These are phyloP conservation scores for Alternaria ventricosa DNA, from an alignment of 2,329 filamentous ascomycete species.

Conservation along the genomic window DNA sequence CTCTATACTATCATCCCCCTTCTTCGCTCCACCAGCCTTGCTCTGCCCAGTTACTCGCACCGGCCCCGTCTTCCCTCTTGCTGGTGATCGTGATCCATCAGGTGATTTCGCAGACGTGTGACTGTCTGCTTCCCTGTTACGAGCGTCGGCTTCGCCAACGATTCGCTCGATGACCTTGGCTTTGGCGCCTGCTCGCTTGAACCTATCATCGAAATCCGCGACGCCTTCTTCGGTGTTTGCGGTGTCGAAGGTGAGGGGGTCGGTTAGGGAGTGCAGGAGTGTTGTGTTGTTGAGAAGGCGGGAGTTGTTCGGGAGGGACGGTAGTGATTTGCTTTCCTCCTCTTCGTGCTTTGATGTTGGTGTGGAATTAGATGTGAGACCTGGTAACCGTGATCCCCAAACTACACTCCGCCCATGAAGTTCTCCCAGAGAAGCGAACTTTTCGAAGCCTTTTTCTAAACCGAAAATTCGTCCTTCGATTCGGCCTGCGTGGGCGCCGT, in stretches of 20 bases:
- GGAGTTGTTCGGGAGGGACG: constrained; percentile 58
- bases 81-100: constrained; percentile 38
- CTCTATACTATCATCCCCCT: constrained; percentile 42
- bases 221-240: constrained; percentile 89
- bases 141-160: constrained; percentile 50
- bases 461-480: constrained; percentile 91
- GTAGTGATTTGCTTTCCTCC: constrained; percentile 42
- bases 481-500: constrained; percentile 78
- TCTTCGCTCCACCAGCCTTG: constrained; percentile 19
- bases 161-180: constrained; percentile 83
- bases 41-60: constrained; percentile 22
- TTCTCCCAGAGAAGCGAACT: constrained; percentile 80
- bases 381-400: constrained; percentile 76
- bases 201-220: constrained; percentile 85
- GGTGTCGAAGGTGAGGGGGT: constrained; percentile 77
- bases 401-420: constrained; percentile 79
- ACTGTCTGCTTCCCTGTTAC: too few relatives aligned
- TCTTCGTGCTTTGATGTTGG: background rate
- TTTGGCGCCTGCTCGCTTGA: constrained; percentile 84
- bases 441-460: constrained; percentile 91
- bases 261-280: constrained; percentile 76
- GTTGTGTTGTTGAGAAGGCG: constrained; percentile 69
- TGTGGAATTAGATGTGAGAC: background rate
- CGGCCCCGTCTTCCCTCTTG: constrained; percentile 19
- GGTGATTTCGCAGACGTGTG: constrained; percentile 15